Evolutionary conservation across 495 filamentous ascomycete species (phyloP), one percentile per base, ranked within the genome.

Genomic region (Mycothermus thermophilus): DNA sequence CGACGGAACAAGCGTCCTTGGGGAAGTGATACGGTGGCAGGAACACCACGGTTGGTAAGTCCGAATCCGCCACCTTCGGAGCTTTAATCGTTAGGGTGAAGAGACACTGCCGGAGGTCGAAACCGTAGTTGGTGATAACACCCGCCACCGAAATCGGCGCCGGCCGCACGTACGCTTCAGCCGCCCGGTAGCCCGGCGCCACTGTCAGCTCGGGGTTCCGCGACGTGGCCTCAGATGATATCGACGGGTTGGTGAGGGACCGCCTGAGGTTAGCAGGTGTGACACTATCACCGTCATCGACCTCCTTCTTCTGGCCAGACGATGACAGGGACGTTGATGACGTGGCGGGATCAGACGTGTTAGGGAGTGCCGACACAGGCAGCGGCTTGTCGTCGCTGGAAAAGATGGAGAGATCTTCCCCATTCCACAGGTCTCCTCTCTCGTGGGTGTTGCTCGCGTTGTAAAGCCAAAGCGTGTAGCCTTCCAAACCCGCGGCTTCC

Each of bases 401-500:
- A 48, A 73, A 81, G 22, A 97, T 92, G 6, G 84, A 93, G 12
- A 97, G 63, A 59, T 97, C 90, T 47, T 97, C 90, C 19, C 90
- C 90, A 42, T 97, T 96, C 90, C 90, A 97, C 28, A 83, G 75
- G 49, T 97, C 90, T 22, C 90, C 92, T 65, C 81, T 81, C 48
- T 79, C 65, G 45, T 97, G 90, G 35, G 78, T 77, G 52, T 95
- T 97, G 67, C 69, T 71, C 21, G 72, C 71, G 32, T 74, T 72
- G 54, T 97, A 97, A 1, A 84, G 58, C 90, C 90, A 97, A 32
- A 94, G 49, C 0, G 86, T 82, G 47, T 84, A 93, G 1, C 87
- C 88, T 42, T 85, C 85, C 28, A 77, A 66, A 18, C 64, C 62
- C 28, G 81, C 75, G 5, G 79, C 83, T 58, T 97, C 90, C 0